phyloP scores from a whole-genome alignment of 2,329 filamentous ascomycete species.

The Grosmannia huntii region DNA sequence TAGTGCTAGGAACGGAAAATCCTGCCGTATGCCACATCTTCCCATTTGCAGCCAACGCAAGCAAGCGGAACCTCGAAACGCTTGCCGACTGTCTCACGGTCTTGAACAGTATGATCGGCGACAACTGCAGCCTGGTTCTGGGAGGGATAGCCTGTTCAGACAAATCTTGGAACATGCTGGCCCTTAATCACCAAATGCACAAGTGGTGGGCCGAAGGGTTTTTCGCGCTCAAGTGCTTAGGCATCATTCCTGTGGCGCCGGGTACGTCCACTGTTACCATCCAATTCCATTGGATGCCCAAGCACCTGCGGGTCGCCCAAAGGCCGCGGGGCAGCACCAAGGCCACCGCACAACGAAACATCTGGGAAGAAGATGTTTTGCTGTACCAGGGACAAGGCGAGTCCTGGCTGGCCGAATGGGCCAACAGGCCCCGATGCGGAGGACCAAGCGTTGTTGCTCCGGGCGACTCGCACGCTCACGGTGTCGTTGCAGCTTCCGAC shows the following conservation, averaged over 20 bases:
- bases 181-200: background rate
- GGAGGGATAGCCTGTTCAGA: background rate
- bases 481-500: background rate
- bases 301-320: background rate
- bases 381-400: background rate
- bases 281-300: conserved; percentile 1
- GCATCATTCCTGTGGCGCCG: background rate
- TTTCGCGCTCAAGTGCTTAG: conserved; percentile 1
- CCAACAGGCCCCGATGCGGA: background rate
- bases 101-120: background rate
- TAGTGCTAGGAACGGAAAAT: background rate
- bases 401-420: background rate
- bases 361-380: background rate
- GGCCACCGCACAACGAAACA: background rate
- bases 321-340: background rate
- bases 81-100: background rate
- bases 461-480: background rate
- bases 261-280: background rate
- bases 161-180: background rate
- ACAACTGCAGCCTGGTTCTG: background rate
- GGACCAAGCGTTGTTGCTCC: background rate
- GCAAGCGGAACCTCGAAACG: background rate
- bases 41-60: background rate
- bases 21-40: background rate
- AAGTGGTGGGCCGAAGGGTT: background rate